These are phyloP conservation scores for Ceratonia siliqua DNA, from an alignment of 306 rosid genomes.

Conservation along the genomic window DNA sequence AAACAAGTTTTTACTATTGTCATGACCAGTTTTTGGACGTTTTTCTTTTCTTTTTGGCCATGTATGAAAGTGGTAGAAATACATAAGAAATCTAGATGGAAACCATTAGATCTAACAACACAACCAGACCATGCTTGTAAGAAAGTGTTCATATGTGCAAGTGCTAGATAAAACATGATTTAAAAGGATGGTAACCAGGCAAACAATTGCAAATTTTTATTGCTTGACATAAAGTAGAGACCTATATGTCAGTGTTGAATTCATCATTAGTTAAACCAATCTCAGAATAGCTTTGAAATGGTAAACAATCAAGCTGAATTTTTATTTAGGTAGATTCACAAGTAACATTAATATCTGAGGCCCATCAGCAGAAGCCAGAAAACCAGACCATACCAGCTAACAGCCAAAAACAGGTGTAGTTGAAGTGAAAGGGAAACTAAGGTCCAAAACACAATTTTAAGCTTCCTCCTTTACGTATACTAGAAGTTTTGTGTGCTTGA, in stretches of 20 bases:
- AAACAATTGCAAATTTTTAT: background rate
- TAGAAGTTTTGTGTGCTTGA: background rate
- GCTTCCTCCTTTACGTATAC: background rate
- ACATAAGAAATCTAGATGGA: background rate
- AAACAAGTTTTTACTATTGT: background rate
- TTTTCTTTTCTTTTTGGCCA: background rate
- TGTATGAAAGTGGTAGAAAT: background rate
- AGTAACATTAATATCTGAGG: background rate
- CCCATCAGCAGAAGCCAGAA: background rate
- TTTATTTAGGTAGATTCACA: background rate
- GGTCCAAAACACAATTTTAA: background rate
- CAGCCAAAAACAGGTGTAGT: background rate
- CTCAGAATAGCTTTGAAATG: background rate
- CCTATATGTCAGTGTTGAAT: background rate
- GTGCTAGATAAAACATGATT: background rate
- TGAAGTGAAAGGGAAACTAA: background rate
- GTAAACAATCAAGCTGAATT: background rate
- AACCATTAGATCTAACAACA: background rate
- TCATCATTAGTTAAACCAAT: background rate
- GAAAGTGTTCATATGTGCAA: background rate
- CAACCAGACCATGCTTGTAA: background rate
- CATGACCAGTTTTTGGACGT: background rate
- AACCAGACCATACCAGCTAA: slow-evolving; percentile 2
- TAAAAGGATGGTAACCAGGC: background rate
- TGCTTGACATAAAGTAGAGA: slow-evolving; percentile 1